Evolutionary conservation across 1,139 yeast genomes (phyloP).

Genomic region (Debaryomyces subglobosus): DNA sequence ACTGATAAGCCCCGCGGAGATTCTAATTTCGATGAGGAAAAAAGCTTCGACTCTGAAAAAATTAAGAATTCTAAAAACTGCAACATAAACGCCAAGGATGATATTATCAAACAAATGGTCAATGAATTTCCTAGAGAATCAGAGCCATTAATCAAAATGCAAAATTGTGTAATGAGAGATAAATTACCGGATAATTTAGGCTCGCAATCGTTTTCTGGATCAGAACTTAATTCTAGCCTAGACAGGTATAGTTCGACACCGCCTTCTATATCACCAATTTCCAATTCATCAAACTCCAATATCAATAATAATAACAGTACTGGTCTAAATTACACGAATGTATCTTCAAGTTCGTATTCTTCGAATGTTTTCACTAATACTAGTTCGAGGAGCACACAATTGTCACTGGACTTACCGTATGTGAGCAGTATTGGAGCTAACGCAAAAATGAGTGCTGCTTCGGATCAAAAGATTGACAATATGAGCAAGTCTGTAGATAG

Average conservation of each 20-base stretch:
- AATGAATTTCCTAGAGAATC: neutral
- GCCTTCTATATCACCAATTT: neutral
- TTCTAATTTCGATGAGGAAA: neutral
- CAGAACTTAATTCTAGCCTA: constrained; percentile 5
- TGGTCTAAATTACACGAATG: neutral
- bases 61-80: neutral
- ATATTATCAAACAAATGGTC: neutral
- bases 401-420: constrained; percentile 15
- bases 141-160: neutral
- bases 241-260: neutral
- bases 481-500: constrained; percentile 22
- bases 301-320: constrained; percentile 2
- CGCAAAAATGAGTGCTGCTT: constrained; percentile 8
- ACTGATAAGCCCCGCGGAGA: neutral
- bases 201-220: constrained; percentile 9
- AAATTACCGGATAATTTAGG: neutral
- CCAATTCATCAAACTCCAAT: neutral
- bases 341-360: constrained; percentile 9
- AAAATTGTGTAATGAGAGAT: neutral
- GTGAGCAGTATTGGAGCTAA: constrained; percentile 10
- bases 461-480: constrained; percentile 2
- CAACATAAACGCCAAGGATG: neutral
- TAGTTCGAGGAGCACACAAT: constrained; percentile 13
- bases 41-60: neutral
- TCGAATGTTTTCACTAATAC: constrained; percentile 13